Conservation (phyloP, 768 basidiomycete genomes). For the Panaeolus cyanescens region DNA sequence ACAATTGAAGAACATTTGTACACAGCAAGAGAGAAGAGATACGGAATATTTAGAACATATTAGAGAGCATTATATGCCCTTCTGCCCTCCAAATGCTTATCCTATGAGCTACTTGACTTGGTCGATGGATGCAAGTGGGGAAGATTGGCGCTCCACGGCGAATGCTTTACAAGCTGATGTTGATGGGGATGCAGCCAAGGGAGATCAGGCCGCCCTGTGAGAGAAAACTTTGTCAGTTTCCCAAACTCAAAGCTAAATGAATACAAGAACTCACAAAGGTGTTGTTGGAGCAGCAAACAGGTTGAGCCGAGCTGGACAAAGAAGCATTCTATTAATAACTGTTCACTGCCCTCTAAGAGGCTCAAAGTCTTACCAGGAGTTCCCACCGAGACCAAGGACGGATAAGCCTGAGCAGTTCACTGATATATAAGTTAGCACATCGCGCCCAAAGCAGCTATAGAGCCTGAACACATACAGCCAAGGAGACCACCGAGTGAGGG, state of each 20-base stretch:
- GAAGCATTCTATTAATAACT: slow-evolving; percentile 4
- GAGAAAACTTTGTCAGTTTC: not conserved
- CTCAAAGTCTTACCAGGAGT: slow-evolving; percentile 11
- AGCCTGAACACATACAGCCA: slow-evolving; percentile 9
- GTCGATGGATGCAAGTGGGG: not conserved
- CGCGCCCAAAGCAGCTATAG: not conserved
- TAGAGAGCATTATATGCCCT: not conserved
- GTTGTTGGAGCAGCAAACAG: slow-evolving; percentile 28
- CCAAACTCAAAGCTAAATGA: not conserved
- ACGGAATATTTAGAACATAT: too few species aligned
- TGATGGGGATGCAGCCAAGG: slow-evolving; percentile 26
- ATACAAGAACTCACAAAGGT: slow-evolving; percentile 18
- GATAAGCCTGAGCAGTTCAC: not conserved
- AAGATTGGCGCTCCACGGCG: not conserved
- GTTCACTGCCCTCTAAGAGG: slow-evolving; percentile 12
- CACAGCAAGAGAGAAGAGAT: too few species aligned
- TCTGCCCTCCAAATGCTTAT: not conserved
- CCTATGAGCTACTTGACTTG: not conserved
- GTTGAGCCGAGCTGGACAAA: slow-evolving; percentile 18
- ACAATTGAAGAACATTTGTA: not conserved
- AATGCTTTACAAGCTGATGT: slow-evolving; percentile 21
- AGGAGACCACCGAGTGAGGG: slow-evolving; percentile 11
- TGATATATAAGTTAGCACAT: not conserved
- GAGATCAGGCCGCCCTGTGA: slow-evolving; percentile 26
- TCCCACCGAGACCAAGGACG: not conserved